phyloP scores from a whole-genome alignment of 2,329 filamentous ascomycete species.

The Colletotrichum simmondsii region DNA sequence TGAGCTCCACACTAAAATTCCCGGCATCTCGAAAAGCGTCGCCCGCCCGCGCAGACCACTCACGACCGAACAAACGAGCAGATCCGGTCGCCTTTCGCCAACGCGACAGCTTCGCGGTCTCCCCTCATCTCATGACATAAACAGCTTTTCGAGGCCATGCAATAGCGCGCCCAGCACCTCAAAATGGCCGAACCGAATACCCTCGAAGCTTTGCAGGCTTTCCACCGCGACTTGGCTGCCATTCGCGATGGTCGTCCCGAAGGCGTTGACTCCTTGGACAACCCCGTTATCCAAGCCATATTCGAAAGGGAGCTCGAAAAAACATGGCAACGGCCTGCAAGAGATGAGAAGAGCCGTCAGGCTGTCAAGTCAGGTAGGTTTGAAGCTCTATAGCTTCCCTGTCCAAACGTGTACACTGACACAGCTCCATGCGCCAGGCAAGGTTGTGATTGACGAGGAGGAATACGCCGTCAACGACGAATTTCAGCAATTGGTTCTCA shows the following conservation, averaged over 20 bases:
- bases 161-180: slow-evolving; percentile 52
- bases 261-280: slow-evolving; percentile 73
- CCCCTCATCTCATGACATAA: slow-evolving; percentile 27
- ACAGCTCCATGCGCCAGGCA: slow-evolving; percentile 64
- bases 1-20: slow-evolving; percentile 34
- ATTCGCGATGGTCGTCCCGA: slow-evolving; percentile 75
- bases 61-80: slow-evolving; percentile 6
- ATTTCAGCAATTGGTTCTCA: slow-evolving; percentile 84
- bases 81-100: slow-evolving; percentile 19
- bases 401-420: slow-evolving; percentile 5
- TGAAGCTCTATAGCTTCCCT: background rate
- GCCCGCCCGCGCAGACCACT: slow-evolving; percentile 7
- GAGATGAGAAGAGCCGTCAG: slow-evolving; percentile 80
- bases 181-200: slow-evolving; percentile 79
- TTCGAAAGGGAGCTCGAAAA: slow-evolving; percentile 78
- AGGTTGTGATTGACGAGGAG: slow-evolving; percentile 76
- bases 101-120: slow-evolving; percentile 31
- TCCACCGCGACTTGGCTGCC: slow-evolving; percentile 86
- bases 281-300: slow-evolving; percentile 75
- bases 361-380: slow-evolving; percentile 73
- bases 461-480: slow-evolving; percentile 86
- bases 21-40: slow-evolving; percentile 32
- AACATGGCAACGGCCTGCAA: slow-evolving; percentile 79
- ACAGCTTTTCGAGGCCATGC: slow-evolving; percentile 49
- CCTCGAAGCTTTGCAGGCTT: slow-evolving; percentile 81